Percentiles rank a stretch among this genome's conserved stretches.
These are phyloP conservation scores for Neurospora hispaniola DNA, from an alignment of 495 filamentous ascomycete genomes.

Conservation along the genomic window DNA sequence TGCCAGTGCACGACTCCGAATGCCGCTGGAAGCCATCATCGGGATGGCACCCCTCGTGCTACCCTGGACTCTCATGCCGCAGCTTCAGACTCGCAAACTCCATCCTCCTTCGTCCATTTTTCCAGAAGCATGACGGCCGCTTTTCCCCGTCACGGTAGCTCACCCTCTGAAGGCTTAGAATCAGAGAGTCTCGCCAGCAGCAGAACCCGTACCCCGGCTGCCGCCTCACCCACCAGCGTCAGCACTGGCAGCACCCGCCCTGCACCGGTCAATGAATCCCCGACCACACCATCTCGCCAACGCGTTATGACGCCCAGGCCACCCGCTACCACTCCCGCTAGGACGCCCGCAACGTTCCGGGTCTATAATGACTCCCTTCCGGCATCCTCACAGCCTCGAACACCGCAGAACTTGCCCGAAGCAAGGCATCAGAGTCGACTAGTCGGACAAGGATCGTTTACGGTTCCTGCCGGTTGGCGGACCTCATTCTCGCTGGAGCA, in stretches of 20 bases:
- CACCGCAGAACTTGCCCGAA: conserved; percentile 43
- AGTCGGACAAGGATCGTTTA: conserved; percentile 27
- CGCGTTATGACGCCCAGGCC: background rate
- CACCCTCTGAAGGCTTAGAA: background rate
- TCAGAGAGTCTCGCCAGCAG: background rate
- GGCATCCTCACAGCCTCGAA: conserved; percentile 43
- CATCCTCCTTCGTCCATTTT: background rate
- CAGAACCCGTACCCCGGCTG: background rate
- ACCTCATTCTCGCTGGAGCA: conserved; percentile 6
- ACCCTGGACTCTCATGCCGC: background rate
- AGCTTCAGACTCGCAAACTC: background rate
- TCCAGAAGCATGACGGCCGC: background rate
- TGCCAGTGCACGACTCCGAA: background rate
- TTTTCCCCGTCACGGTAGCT: background rate
- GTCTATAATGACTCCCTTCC: conserved; percentile 44
- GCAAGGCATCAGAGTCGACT: conserved; percentile 38
- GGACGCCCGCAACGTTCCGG: conserved; percentile 2
- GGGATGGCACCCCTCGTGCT: background rate
- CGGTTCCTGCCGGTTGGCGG: conserved; percentile 25
- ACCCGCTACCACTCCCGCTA: background rate
- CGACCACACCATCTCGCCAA: background rate
- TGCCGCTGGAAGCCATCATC: background rate
- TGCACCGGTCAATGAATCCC: background rate
- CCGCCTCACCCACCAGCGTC: background rate
- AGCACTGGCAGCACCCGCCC: background rate